Conservation (phyloP, 805 yeast species). For the Zygosaccharomyces pseudorouxii region DNA sequence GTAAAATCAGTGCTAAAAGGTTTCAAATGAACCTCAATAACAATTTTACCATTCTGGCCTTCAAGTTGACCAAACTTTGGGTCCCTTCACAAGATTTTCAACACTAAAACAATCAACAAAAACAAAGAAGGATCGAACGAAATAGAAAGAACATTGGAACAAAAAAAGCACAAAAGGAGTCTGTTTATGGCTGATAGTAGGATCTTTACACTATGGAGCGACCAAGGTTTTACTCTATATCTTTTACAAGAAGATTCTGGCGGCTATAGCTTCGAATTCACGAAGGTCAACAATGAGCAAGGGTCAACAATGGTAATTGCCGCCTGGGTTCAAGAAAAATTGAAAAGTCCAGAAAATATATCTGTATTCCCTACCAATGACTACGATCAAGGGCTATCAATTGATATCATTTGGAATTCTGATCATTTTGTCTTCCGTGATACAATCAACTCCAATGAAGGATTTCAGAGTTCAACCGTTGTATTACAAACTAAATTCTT, state of each 20-base stretch:
- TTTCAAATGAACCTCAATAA: neutral
- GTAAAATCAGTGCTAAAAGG: neutral
- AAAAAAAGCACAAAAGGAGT: neutral
- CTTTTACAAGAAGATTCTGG: neutral
- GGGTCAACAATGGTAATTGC: conserved; percentile 1
- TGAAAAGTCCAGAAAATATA: neutral
- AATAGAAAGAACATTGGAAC: neutral
- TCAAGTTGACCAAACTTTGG: conserved; percentile 1
- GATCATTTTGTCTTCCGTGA: neutral
- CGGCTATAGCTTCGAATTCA: neutral
- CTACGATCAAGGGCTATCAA: neutral
- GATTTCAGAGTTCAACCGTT: neutral
- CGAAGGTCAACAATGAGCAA: neutral
- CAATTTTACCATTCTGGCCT: neutral
- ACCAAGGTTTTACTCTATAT: neutral
- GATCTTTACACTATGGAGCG: conserved; percentile 2
- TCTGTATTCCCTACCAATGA: neutral
- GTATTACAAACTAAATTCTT: conserved; percentile 10
- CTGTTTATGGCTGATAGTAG: neutral
- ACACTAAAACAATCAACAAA: conserved; percentile 1
- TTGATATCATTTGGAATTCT: neutral
- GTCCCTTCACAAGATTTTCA: conserved; percentile 3
- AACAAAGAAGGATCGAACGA: conserved; percentile 2
- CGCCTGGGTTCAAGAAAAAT: conserved; percentile 5
- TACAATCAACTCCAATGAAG: neutral